Evolutionary conservation across 176 grass and related monocot species (phyloP).

Genomic region (Oryza coarctata): DNA sequence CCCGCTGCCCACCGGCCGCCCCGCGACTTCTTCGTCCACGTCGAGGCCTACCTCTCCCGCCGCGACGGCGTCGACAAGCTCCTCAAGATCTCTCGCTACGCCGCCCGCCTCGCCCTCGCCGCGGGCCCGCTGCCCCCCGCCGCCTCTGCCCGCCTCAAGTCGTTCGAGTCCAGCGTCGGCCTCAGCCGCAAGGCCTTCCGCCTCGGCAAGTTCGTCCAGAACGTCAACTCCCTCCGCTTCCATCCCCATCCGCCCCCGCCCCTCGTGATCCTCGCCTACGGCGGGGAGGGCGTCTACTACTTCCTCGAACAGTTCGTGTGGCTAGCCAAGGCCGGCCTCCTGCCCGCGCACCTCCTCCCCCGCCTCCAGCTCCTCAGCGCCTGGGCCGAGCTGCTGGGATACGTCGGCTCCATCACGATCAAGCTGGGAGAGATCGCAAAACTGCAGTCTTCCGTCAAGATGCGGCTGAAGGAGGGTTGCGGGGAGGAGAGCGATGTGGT

Average conservation of each 20-base stretch:
- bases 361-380: constrained; percentile 52
- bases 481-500: constrained; percentile 40
- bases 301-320: constrained; percentile 76
- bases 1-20: neutral
- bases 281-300: constrained; percentile 69
- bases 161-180: constrained; percentile 80
- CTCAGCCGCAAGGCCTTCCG: constrained; percentile 96
- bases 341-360: constrained; percentile 51
- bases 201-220: constrained; percentile 90
- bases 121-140: constrained; percentile 35
- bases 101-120: constrained; percentile 68
- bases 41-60: constrained; percentile 86
- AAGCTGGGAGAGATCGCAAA: constrained; percentile 55
- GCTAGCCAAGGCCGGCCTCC: constrained; percentile 60
- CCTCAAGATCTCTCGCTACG: constrained; percentile 96
- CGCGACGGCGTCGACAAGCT: constrained; percentile 97
- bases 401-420: constrained; percentile 52
- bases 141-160: constrained; percentile 53
- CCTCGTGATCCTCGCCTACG: constrained; percentile 50
- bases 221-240: constrained; percentile 68
- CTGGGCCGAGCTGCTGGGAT: constrained; percentile 62
- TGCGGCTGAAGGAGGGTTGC: constrained; percentile 8
- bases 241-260: constrained; percentile 22
- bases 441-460: constrained; percentile 48
- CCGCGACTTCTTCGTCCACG: constrained; percentile 78